Evolutionary conservation across 352 stramenopile genomes (phyloP).

Genomic region (Pythium aquatile): DNA sequence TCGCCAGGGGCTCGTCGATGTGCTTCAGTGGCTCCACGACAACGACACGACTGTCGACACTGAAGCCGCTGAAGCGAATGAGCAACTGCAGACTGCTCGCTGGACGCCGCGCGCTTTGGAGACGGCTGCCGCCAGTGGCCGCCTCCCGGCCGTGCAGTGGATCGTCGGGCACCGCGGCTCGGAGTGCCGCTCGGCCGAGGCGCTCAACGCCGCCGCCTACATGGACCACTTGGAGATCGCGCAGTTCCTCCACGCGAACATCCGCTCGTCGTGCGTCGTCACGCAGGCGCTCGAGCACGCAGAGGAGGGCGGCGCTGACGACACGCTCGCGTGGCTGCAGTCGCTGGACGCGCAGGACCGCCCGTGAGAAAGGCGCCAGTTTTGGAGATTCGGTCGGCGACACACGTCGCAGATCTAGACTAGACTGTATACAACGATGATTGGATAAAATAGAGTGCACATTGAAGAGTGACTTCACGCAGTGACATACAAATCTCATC

Average conservation of each 20-base stretch:
- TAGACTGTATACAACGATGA: constrained; percentile 32
- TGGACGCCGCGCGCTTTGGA: constrained; percentile 62
- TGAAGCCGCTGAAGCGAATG: constrained; percentile 13
- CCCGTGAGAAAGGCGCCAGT: not conserved
- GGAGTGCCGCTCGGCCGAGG: constrained; percentile 48
- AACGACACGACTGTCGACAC: constrained; percentile 27
- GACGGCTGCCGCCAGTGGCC: constrained; percentile 58
- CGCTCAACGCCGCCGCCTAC: constrained; percentile 65
- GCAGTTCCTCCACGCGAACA: constrained; percentile 45
- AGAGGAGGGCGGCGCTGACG: constrained; percentile 58
- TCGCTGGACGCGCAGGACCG: constrained; percentile 25
- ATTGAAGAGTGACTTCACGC: constrained; percentile 6
- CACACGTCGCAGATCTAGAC: constrained; percentile 24
- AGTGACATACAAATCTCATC: not conserved
- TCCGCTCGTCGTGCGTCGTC: constrained; percentile 47
- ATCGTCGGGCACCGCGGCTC: constrained; percentile 49
- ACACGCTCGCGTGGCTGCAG: constrained; percentile 60
- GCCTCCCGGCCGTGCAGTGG: constrained; percentile 58
- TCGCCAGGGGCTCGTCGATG: constrained; percentile 46
- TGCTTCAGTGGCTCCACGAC: constrained; percentile 54
- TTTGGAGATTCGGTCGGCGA: not conserved
- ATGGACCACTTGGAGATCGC: constrained; percentile 69
- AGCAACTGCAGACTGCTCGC: constrained; percentile 12
- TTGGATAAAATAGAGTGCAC: constrained; percentile 28
- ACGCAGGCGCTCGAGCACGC: constrained; percentile 61